phyloP scores from a whole-genome alignment of 768 basidiomycete genomes.

The Infundibulicybe gibba region DNA sequence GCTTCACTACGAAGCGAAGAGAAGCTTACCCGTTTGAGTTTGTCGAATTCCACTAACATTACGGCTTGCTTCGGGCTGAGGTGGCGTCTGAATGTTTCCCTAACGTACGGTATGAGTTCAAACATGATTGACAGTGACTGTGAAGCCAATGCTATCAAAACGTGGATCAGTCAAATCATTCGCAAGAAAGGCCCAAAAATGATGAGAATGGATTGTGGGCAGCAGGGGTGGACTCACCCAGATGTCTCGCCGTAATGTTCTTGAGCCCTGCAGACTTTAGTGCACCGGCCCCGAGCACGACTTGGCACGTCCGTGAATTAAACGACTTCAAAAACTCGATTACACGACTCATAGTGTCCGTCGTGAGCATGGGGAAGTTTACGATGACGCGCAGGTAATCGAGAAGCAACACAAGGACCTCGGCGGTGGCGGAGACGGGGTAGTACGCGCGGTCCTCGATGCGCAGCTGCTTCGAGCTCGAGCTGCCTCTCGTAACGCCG shows the following conservation, averaged over 20 bases:
- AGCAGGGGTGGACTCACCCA: constrained; percentile 50
- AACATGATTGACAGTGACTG: constrained; percentile 95
- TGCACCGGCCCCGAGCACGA: constrained; percentile 97
- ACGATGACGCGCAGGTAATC: constrained; percentile 89
- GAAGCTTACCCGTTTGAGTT: constrained; percentile 84
- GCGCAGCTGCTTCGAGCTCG: constrained; percentile 53
- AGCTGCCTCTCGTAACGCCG: constrained; percentile 6
- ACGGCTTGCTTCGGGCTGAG: constrained; percentile 93
- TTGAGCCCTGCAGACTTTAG: constrained; percentile 97
- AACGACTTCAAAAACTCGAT: constrained; percentile 97
- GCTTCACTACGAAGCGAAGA: neutral
- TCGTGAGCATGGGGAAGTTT: constrained; percentile 85
- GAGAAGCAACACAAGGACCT: constrained; percentile 64
- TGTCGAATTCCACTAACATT: constrained; percentile 97
- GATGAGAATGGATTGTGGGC: too few relatives aligned
- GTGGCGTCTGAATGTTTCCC: constrained; percentile 92
- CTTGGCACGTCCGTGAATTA: constrained; percentile 97
- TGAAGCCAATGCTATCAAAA: constrained; percentile 77
- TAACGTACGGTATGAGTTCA: constrained; percentile 91
- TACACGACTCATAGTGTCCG: constrained; percentile 90
- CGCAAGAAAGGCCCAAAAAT: neutral
- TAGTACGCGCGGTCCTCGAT: constrained; percentile 87
- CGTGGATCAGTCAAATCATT: neutral
- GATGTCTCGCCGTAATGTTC: constrained; percentile 97
- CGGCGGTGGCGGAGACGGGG: constrained; percentile 80